These are phyloP conservation scores for Tetrahymena borealis DNA, from an alignment of 73 alveolate genomes.

Conservation along the genomic window DNA sequence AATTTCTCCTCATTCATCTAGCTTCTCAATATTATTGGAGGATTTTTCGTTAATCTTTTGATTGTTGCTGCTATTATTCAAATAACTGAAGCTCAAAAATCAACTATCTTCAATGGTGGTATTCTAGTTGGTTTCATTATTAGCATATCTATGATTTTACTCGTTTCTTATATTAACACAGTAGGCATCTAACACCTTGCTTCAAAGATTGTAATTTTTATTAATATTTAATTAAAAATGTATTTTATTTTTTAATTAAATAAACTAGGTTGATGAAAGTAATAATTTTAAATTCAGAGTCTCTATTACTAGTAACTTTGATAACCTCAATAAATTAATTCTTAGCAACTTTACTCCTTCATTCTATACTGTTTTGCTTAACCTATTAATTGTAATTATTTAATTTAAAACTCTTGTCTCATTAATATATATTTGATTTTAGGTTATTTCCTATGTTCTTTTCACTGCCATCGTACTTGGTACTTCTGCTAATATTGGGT, in stretches of 20 bases:
- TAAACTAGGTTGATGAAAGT: not conserved
- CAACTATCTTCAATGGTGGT: not conserved
- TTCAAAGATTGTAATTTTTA: not conserved
- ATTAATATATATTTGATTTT: not conserved
- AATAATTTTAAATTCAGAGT: not conserved
- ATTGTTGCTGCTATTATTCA: not conserved
- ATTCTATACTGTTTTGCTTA: not conserved
- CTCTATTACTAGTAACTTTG: not conserved
- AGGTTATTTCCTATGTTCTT: not conserved
- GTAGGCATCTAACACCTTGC: not conserved
- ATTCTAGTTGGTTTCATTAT: not conserved
- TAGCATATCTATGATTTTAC: not conserved
- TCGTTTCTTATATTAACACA: not conserved
- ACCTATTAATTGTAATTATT: not conserved
- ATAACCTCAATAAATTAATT: not conserved
- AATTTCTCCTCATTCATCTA: not conserved
- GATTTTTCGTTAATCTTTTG: not conserved
- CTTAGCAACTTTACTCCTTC: not conserved
- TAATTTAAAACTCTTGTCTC: not conserved
- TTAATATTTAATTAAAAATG: too few relatives aligned
- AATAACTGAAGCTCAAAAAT: not conserved
- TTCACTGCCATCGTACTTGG: not conserved
- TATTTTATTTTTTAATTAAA: not conserved
- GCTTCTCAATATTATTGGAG: not conserved
- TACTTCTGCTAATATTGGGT: not conserved